Base-by-base conservation (phyloP, 768 basidiomycete species). In the Sarcodon sp. region DNA sequence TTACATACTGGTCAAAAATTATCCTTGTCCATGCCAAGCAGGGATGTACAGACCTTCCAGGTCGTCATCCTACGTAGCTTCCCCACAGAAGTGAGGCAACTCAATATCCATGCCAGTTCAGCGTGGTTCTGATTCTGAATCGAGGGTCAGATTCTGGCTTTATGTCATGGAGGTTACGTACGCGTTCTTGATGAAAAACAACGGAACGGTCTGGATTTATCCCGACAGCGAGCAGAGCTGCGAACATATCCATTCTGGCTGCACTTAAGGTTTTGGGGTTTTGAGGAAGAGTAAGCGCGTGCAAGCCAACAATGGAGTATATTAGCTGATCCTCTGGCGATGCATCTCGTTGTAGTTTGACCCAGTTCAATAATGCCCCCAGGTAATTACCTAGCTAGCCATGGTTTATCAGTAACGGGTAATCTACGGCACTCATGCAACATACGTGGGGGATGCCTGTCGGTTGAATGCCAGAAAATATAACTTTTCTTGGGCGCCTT, bases 401-500 rank as follows among this genome's bases (percentile, higher is more conserved):
- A 32, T 4, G 3, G 34, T 54, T 33, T 54, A 27, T 47, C 39
- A 47, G 21, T 13, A 9, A 10, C 5, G 33, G 10, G 15, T 34
- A 8, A 8, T 10, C n/a, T 35, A 36, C 8, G 46, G 33, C 39
- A 21, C 39, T 10, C 34, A 37, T n/a, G 13, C 9, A 2, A 60
- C 76, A 55, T 62, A 92, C 91, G 66, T 94, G 91, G 43, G 89
- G 87, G 3, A 85, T 77, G 0, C 91, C 88, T 1, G 93, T 93
- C 0, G 93, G 93, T 59, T 94, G 93, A 32, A 97, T 94, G 3
- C 91, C 93, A 10, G 87, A 90, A 61, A 97, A 85, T 35, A 93
- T 68, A 44, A 80, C 69, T 11, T 76, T 62, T 15, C 39, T 51
- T 12, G 8, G 35, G 6, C 16, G 8, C 27, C 27, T 41, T 13